phyloP scores from a whole-genome alignment of 371 early-diverging fungal genomes.

The Rhizopus stolonifer region DNA sequence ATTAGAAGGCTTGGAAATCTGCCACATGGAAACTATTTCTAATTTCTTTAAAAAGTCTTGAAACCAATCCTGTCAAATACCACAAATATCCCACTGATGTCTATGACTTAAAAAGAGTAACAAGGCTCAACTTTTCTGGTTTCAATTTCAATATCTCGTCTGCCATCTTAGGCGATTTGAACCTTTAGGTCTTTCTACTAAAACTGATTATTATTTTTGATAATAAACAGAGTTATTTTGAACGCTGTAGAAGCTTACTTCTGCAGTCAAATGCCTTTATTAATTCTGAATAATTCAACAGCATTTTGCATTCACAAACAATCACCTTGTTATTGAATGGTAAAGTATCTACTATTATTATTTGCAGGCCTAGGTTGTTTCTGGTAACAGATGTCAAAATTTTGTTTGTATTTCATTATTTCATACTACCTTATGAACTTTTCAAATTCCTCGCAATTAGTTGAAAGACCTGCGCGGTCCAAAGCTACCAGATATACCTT shows the following conservation, averaged over 20 bases:
- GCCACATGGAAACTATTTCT: constrained; percentile 16
- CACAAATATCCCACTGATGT: constrained; percentile 13
- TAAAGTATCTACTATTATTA: constrained; percentile 16
- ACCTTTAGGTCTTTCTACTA: constrained; percentile 14
- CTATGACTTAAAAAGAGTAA: constrained; percentile 20
- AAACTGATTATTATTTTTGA: constrained; percentile 11
- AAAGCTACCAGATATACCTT: constrained; percentile 20
- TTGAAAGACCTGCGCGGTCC: constrained; percentile 23
- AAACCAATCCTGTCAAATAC: constrained; percentile 21
- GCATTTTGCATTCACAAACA: constrained; percentile 15
- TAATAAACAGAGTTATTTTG: constrained; percentile 5
- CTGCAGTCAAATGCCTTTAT: constrained; percentile 18
- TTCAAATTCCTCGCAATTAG: constrained; percentile 22
- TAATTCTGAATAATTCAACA: constrained; percentile 15
- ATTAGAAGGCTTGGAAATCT: constrained; percentile 11
- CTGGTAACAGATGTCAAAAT: constrained; percentile 19
- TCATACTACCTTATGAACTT: constrained; percentile 19
- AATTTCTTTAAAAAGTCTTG: constrained; percentile 18
- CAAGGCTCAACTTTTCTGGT: constrained; percentile 23
- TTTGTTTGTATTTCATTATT: constrained; percentile 11
- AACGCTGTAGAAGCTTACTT: constrained; percentile 14
- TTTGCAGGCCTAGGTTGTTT: constrained; percentile 16
- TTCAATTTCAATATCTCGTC: constrained; percentile 2
- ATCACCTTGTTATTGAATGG: constrained; percentile 19
- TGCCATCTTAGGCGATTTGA: background rate